Evolutionary conservation across 345 rosid genomes (phyloP).

Genomic region (Excoecaria agallocha): DNA sequence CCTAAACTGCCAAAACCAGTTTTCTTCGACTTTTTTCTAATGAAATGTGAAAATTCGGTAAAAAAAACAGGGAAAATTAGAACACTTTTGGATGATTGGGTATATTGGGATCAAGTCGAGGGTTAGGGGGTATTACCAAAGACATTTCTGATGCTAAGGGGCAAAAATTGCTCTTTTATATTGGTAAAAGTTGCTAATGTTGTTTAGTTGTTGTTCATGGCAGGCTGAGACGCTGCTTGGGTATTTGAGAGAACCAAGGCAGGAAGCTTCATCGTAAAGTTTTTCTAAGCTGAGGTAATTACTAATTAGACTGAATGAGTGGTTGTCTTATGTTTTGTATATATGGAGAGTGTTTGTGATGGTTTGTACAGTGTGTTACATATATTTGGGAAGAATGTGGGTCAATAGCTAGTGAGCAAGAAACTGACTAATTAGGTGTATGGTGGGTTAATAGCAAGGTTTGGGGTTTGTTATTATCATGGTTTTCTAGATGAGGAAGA

Average conservation of each 20-base stretch:
- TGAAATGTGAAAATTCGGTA: no score
- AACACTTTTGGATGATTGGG: no score
- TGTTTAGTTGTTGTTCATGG: conserved; percentile 15
- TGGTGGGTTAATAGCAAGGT: conserved; percentile 28
- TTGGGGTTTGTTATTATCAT: conserved; percentile 17
- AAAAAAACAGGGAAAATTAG: no score
- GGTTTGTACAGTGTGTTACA: conserved; percentile 57
- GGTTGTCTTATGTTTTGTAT: conserved; percentile 30
- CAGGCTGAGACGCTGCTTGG: conserved; percentile 91
- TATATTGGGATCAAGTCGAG: no score
- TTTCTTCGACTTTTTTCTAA: no score
- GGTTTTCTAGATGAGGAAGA: conserved; percentile 9
- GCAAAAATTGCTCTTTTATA: no score
- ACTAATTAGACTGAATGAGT: conserved; percentile 16
- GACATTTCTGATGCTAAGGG: no score
- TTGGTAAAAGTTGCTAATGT: not conserved
- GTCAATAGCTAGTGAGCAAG: conserved; percentile 22
- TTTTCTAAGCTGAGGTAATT: conserved; percentile 23
- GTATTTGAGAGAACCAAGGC: conserved; percentile 70
- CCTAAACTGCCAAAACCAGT: no score
- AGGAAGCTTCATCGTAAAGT: conserved; percentile 42
- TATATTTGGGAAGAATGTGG: conserved; percentile 24
- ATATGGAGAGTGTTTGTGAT: conserved; percentile 41
- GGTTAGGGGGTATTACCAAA: no score
- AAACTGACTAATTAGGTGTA: conserved; percentile 44